Evolutionary conservation across 768 basidiomycete genomes (phyloP).

Genomic region (Agaricus subrufescens): DNA sequence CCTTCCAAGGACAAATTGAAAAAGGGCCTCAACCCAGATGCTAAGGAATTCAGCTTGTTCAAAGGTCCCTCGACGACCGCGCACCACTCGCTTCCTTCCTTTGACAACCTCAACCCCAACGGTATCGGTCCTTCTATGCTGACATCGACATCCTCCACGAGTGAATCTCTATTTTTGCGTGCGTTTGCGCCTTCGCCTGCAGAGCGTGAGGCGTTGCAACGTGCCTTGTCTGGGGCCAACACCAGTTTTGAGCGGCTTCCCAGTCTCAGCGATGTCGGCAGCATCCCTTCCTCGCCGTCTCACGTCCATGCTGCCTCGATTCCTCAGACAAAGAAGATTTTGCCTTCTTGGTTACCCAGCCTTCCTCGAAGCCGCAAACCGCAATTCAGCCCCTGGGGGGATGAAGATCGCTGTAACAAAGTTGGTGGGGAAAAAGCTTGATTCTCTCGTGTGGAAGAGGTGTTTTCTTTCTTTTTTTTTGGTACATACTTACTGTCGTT

Average conservation of each 20-base stretch:
- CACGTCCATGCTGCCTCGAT: slow-evolving; percentile 38
- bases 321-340: slow-evolving; percentile 19
- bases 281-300: slow-evolving; percentile 64
- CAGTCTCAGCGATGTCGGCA: slow-evolving; percentile 72
- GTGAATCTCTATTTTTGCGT: slow-evolving; percentile 48
- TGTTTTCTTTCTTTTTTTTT: background rate
- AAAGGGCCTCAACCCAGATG: slow-evolving; percentile 80
- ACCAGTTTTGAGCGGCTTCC: slow-evolving; percentile 74
- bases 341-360: slow-evolving; percentile 69
- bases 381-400: slow-evolving; percentile 82
- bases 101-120: slow-evolving; percentile 59
- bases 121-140: slow-evolving; percentile 37
- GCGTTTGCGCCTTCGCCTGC: slow-evolving; percentile 87
- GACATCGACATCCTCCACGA: slow-evolving; percentile 37
- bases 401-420: slow-evolving; percentile 44
- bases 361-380: slow-evolving; percentile 61
- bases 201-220: slow-evolving; percentile 80
- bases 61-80: slow-evolving; percentile 19
- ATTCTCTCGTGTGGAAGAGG: background rate
- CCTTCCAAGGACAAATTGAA: slow-evolving; percentile 37
- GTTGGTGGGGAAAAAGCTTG: background rate
- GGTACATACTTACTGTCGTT: background rate
- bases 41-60: slow-evolving; percentile 70
- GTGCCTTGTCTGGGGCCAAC: slow-evolving; percentile 73
- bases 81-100: slow-evolving; percentile 19